Evolutionary conservation across 768 basidiomycete species (phyloP).

Genomic region (Podaxis sp.): DNA sequence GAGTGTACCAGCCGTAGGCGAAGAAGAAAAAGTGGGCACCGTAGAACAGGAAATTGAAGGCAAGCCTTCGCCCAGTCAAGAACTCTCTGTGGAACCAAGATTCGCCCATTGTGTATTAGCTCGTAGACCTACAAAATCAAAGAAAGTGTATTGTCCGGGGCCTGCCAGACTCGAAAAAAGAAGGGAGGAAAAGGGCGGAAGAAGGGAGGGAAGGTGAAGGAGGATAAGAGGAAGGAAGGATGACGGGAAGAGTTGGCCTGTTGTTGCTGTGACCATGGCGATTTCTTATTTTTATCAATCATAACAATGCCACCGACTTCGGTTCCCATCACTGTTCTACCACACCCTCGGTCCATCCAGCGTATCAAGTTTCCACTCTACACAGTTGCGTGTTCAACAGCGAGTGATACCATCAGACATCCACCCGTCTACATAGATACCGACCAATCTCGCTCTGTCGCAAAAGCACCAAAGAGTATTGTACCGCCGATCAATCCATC

Average conservation of each 20-base stretch:
- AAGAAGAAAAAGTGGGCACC: slow-evolving; percentile 74
- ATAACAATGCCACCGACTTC: not conserved
- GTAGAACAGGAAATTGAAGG: slow-evolving; percentile 80
- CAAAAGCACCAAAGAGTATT: not conserved
- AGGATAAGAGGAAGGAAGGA: slow-evolving; percentile 24
- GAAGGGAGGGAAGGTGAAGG: slow-evolving; percentile 26
- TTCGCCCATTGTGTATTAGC: slow-evolving; percentile 50
- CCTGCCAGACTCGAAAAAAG: slow-evolving; percentile 47
- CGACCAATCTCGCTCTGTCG: not conserved
- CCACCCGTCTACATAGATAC: not conserved
- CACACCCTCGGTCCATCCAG: slow-evolving; percentile 4
- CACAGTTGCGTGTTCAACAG: not conserved
- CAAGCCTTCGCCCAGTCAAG: slow-evolving; percentile 58
- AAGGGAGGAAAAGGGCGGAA: slow-evolving; percentile 21
- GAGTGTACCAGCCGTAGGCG: slow-evolving; percentile 85
- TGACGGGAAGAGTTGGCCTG: slow-evolving; percentile 17
- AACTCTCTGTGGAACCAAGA: slow-evolving; percentile 76
- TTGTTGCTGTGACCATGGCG: slow-evolving; percentile 25
- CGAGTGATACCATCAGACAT: slow-evolving; percentile 30
- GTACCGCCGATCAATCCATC: too few relatives aligned
- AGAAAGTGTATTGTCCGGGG: slow-evolving; percentile 34
- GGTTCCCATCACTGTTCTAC: slow-evolving; percentile 9
- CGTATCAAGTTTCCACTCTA: not conserved
- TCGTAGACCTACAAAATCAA: not conserved
- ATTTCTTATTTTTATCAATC: slow-evolving; percentile 18